Evolutionary conservation across 306 rosid species (phyloP).

Genomic region (Neltuma alba): DNA sequence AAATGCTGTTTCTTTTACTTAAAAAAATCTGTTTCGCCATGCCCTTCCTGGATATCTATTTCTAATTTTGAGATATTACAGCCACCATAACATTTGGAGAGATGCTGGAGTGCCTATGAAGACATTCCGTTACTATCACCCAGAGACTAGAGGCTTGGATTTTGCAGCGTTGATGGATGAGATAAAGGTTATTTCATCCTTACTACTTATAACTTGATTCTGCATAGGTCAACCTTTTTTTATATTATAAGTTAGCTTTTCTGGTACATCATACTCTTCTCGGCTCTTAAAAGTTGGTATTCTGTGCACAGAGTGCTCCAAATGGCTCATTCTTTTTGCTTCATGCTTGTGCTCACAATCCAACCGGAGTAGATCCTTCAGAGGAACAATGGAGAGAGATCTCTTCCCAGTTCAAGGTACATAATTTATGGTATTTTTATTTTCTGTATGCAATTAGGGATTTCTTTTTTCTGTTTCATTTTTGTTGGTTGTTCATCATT

Average conservation of each 20-base stretch:
- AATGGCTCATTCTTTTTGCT: constrained; percentile 89
- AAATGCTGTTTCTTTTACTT: background rate
- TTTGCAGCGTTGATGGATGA: constrained; percentile 81
- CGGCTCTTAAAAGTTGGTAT: constrained; percentile 23
- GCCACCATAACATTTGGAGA: constrained; percentile 99
- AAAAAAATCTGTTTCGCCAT: background rate
- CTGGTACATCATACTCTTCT: constrained; percentile 30
- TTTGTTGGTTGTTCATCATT: constrained; percentile 23
- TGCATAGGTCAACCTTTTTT: background rate
- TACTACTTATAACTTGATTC: constrained; percentile 11
- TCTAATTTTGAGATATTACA: constrained; percentile 46
- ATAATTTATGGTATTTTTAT: constrained; percentile 4
- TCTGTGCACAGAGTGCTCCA: constrained; percentile 80
- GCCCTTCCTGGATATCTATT: constrained; percentile 20
- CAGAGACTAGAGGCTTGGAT: constrained; percentile 90
- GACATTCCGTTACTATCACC: constrained; percentile 87
- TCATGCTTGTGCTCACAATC: constrained; percentile 99
- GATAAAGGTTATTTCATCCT: constrained; percentile 46
- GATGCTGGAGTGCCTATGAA: constrained; percentile 84
- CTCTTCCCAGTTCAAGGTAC: constrained; percentile 77
- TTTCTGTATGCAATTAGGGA: constrained; percentile 21
- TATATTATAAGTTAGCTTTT: constrained; percentile 5
- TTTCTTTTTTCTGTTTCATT: background rate
- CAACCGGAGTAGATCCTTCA: constrained; percentile 95
- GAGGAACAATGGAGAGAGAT: constrained; percentile 96